Evolutionary conservation across 768 basidiomycete species (phyloP), one percentile per base, ranked within the genome.

Genomic region (Astraeus odoratus): DNA sequence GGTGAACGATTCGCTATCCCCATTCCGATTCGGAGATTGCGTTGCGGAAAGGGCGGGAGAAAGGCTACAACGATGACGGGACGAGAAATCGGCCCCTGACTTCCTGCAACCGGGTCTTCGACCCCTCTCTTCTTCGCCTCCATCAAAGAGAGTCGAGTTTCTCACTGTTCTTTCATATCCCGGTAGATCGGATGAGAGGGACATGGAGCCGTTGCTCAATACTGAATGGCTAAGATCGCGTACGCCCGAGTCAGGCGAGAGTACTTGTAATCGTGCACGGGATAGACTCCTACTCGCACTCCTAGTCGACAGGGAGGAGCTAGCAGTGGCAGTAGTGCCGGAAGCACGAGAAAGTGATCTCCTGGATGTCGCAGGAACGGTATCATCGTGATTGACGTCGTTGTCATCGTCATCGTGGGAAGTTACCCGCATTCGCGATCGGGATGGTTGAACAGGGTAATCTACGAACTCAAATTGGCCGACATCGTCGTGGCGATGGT

Each of bases 281-380:
- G 74, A 76, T 12, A 61, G 55, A 48, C 71, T 71, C 27, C 72
- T 67, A 33, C 70, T 68, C 10, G 58, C 53, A 25, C 68, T 67
- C 33, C 68, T 59, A 5, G 63, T 59, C 8, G 70, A 69, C 4
- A 64, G 58, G 7, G 72, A 67, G 36, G 65, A 23, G 22, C 22
- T 39, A 24, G 36, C 12, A 19, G 37, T 68, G 13, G 66, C 68
- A 25, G 64, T 64, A 1, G 65, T 58, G 13, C 67, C 59, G 8
- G 77, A 76, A 2, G 70, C 67, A n/a, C 76, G 65, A 10, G 77
- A 80, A 24, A 72, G 57, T 4, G 79, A 78, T 24, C 76, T 69
- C 44, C 69, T 60, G 2, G 63, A n/a, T n/a, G n/a, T n/a, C n/a
- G n/a, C n/a, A n/a, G n/a, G n/a, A n/a, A n/a, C n/a, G n/a, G n/a